Percentiles rank a stretch among this genome's conserved stretches.
These are phyloP conservation scores for Hypomyces rosellus DNA, from an alignment of 2,329 filamentous ascomycete species.

Conservation along the genomic window DNA sequence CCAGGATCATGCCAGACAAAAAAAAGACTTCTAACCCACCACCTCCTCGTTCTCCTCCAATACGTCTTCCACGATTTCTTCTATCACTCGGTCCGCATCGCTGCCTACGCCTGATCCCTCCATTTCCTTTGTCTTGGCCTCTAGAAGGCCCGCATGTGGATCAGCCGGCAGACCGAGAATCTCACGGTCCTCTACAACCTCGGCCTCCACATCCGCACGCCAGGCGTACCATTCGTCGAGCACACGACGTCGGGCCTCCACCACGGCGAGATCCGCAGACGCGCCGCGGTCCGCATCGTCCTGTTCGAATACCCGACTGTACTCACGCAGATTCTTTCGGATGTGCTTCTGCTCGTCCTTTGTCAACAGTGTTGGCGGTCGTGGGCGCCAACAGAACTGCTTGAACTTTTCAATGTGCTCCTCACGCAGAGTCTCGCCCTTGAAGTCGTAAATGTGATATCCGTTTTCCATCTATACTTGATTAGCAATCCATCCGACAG, in stretches of 20 bases:
- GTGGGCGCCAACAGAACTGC: conserved; percentile 91
- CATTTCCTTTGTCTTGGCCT: conserved; percentile 47
- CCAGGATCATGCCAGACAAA: conserved; percentile 23
- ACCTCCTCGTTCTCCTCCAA: conserved; percentile 80
- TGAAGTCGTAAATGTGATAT: conserved; percentile 97
- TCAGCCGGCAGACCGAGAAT: conserved; percentile 60
- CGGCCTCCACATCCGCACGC: conserved; percentile 66
- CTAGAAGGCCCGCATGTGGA: conserved; percentile 55
- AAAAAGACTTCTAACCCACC: conserved; percentile 31
- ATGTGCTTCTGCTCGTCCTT: conserved; percentile 98
- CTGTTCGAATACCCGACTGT: conserved; percentile 90
- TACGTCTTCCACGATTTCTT: conserved; percentile 83
- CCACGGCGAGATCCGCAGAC: conserved; percentile 87
- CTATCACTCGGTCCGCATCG: conserved; percentile 71
- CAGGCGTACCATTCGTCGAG: conserved; percentile 87
- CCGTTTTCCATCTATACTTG: conserved; percentile 87
- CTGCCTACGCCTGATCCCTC: conserved; percentile 43
- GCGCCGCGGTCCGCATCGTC: conserved; percentile 90
- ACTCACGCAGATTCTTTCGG: conserved; percentile 97
- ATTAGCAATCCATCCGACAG: not conserved
- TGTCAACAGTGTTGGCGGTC: conserved; percentile 80
- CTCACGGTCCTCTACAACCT: conserved; percentile 65
- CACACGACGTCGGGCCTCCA: conserved; percentile 75
- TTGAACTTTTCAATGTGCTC: conserved; percentile 96
- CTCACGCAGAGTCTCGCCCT: conserved; percentile 80